Conservation (phyloP, 2,329 filamentous ascomycete genomes). For the Anthostomella pinea region DNA sequence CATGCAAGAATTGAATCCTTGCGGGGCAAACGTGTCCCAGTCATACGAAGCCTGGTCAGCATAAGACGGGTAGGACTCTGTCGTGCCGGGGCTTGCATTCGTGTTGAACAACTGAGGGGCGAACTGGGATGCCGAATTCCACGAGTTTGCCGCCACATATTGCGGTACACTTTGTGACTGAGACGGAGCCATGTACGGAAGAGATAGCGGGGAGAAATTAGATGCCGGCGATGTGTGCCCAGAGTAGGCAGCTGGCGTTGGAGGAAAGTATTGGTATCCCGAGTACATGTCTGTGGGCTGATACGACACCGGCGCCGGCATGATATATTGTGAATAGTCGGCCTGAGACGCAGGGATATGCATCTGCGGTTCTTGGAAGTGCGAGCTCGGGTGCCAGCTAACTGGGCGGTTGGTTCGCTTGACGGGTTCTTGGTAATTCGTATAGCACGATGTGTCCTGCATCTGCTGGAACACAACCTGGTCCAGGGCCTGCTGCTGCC, state of each 20-base stretch:
- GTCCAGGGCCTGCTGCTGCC: conserved; percentile 47
- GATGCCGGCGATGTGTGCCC: conserved; percentile 56
- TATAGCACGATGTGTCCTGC: conserved; percentile 27
- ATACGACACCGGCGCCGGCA: conserved; percentile 38
- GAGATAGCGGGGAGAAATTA: conserved; percentile 51
- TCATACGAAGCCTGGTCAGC: conserved; percentile 26
- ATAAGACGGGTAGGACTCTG: conserved; percentile 34
- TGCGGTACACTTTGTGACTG: conserved; percentile 33
- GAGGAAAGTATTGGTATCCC: conserved; percentile 44
- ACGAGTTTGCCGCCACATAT: conserved; percentile 40
- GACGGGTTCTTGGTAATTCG: conserved; percentile 30
- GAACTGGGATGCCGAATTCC: conserved; percentile 34
- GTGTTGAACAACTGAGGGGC: conserved; percentile 27
- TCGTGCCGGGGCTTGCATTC: conserved; percentile 22
- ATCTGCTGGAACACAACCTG: conserved; percentile 40
- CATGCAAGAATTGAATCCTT: conserved; percentile 43
- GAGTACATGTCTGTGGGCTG: conserved; percentile 42
- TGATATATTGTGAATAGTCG: conserved; percentile 36
- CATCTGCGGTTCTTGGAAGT: conserved; percentile 39
- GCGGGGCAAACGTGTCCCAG: conserved; percentile 47
- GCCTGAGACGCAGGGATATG: conserved; percentile 36
- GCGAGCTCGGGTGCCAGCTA: conserved; percentile 72
- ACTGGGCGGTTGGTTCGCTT: conserved; percentile 55
- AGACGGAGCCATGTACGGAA: conserved; percentile 40
- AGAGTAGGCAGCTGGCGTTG: conserved; percentile 54